Base-by-base conservation (phyloP, 2,329 filamentous ascomycete species). In the Rhexocercosporidium sp. region DNA sequence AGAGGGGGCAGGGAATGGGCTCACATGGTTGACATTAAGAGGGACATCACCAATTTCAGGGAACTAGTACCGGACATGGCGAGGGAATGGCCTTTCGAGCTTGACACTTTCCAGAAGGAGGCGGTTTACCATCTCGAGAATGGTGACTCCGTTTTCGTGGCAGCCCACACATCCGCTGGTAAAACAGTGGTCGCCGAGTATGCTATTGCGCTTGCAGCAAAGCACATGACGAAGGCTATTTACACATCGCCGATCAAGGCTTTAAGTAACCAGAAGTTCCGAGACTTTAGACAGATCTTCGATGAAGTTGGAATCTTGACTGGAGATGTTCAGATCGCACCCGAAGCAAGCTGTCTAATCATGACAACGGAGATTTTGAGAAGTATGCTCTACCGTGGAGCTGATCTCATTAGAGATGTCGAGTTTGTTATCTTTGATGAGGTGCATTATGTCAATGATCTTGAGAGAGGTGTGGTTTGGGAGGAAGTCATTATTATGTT, bases 401-500 rank as follows among this genome's bases (percentile, higher is more conserved):
- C 96, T 6, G 96, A 99, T 81, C 81, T 99, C 18, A 97, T 99
- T 72, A 88, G 96, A 73, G 96, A 99, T 77, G 96, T 99, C 9
- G 96, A 99, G 73, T 99, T 97, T 78, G 96, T 99, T 73, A 97
- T 99, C 59, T 99, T 99, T 70, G 96, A 99, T 75, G 96, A 99
- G 79, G 96, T 99, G 1, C 96, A 99, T 80, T 99, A 99, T 77
- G 95, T 99, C 71, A 99, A 98, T 77, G 96, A 99, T 78, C 86
- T 92, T 29, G 96, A 98, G 78, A 88, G 96, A 80, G 96, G 96
- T 75, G 96, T 99, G 6, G 96, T 99, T 0, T 99, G 96, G 96
- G 96, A 99, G 79, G 96, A 99, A 80, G 96, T 99, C 75, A 99
- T 99, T 76, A 99, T 99, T 75, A 98, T 99, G 96, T 85, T 99